Evolutionary conservation across 2,329 filamentous ascomycete genomes (phyloP).

Genomic region (Colletotrichum somersetense): DNA sequence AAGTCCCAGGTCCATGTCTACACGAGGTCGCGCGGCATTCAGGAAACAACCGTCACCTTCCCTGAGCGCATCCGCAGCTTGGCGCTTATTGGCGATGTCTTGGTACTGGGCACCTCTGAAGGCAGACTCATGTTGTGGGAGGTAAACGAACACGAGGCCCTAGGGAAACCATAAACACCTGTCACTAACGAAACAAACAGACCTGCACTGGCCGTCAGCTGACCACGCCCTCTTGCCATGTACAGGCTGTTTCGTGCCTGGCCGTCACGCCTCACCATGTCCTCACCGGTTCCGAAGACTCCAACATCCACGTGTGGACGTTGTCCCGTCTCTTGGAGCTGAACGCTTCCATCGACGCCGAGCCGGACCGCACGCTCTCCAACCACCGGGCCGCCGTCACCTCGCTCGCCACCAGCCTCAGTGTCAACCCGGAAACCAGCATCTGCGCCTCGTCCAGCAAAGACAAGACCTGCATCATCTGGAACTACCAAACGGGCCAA

Average conservation of each 20-base stretch:
- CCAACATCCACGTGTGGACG: slow-evolving; percentile 93
- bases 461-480: slow-evolving; percentile 91
- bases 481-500: slow-evolving; percentile 88
- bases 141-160: slow-evolving; percentile 61
- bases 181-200: slow-evolving; percentile 56
- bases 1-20: slow-evolving; percentile 97
- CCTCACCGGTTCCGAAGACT: slow-evolving; percentile 85
- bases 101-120: slow-evolving; percentile 85
- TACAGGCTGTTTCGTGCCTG: slow-evolving; percentile 84
- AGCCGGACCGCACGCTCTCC: slow-evolving; percentile 82
- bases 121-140: slow-evolving; percentile 94
- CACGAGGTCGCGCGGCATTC: slow-evolving; percentile 82
- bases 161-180: slow-evolving; percentile 9
- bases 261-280: slow-evolving; percentile 79
- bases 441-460: slow-evolving; percentile 86
- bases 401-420: slow-evolving; percentile 72
- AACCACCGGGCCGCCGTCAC: slow-evolving; percentile 83
- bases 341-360: slow-evolving; percentile 66
- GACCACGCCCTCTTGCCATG: slow-evolving; percentile 81
- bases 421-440: slow-evolving; percentile 76
- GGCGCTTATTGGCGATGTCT: slow-evolving; percentile 76
- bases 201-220: slow-evolving; percentile 81
- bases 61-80: slow-evolving; percentile 87
- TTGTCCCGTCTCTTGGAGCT: slow-evolving; percentile 78
- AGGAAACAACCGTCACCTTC: slow-evolving; percentile 90